Conservation (phyloP, 2,329 filamentous ascomycete species). For the Clonostachys sp. region DNA sequence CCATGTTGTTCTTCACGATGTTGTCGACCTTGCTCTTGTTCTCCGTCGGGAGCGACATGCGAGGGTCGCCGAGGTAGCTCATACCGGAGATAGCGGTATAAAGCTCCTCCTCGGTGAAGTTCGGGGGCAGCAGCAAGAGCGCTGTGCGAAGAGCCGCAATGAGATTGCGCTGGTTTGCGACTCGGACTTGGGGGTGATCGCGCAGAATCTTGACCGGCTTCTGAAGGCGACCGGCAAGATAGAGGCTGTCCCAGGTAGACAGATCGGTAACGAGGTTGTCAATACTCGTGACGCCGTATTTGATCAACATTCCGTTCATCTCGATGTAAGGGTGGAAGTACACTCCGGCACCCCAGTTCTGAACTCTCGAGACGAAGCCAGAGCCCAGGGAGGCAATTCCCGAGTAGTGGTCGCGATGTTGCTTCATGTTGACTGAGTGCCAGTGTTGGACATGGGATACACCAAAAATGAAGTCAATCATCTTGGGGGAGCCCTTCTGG, state of each 20-base stretch:
- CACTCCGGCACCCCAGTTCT: constrained; percentile 91
- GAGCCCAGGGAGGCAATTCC: constrained; percentile 79
- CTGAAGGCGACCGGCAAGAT: constrained; percentile 91
- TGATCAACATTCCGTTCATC: constrained; percentile 92
- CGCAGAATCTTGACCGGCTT: constrained; percentile 97
- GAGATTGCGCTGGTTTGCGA: constrained; percentile 94
- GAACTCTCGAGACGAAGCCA: constrained; percentile 76
- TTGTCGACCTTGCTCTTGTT: constrained; percentile 90
- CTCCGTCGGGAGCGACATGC: constrained; percentile 87
- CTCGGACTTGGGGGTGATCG: constrained; percentile 85
- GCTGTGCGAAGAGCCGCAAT: constrained; percentile 88
- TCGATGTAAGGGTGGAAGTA: constrained; percentile 97
- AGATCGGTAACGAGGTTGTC: constrained; percentile 85
- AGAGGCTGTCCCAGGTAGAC: constrained; percentile 87
- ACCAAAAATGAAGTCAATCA: constrained; percentile 98
- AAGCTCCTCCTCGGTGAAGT: constrained; percentile 81
- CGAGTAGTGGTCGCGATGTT: constrained; percentile 92
- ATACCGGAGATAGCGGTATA: constrained; percentile 90
- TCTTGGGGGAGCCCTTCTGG: constrained; percentile 84
- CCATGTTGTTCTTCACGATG: constrained; percentile 87
- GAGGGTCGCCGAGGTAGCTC: constrained; percentile 93
- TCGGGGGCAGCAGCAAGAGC: constrained; percentile 75
- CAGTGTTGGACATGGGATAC: constrained; percentile 94
- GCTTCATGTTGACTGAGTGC: constrained; percentile 86
- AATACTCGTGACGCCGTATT: constrained; percentile 95